Conservation (phyloP, 2,329 filamentous ascomycete species). For the Sarocladium kiliense region DNA sequence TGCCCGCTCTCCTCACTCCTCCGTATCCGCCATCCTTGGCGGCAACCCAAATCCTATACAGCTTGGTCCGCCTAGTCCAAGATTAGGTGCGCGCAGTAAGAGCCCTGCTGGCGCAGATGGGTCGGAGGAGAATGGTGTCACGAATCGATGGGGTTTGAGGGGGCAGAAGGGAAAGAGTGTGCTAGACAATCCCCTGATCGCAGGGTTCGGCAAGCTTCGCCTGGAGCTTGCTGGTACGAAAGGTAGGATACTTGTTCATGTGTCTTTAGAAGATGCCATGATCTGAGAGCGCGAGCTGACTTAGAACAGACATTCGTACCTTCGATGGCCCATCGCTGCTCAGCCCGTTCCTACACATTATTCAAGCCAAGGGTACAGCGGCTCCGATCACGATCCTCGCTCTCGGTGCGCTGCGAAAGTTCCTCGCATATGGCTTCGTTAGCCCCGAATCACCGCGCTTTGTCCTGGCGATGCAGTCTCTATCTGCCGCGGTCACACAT, state of each 20-base stretch:
- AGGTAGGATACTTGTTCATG: slow-evolving; percentile 43
- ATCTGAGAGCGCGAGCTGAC: slow-evolving; percentile 13
- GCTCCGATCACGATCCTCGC: slow-evolving; percentile 95
- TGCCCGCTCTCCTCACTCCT: slow-evolving; percentile 91
- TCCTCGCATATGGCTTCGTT: slow-evolving; percentile 92
- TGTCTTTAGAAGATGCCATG: neutral
- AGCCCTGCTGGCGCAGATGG: slow-evolving; percentile 27
- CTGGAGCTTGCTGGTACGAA: slow-evolving; percentile 82
- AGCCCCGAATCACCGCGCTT: slow-evolving; percentile 80
- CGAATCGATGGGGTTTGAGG: slow-evolving; percentile 86
- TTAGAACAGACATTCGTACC: slow-evolving; percentile 67
- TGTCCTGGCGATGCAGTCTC: slow-evolving; percentile 84
- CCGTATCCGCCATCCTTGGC: slow-evolving; percentile 90
- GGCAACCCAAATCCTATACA: slow-evolving; percentile 59
- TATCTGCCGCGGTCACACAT: slow-evolving; percentile 93
- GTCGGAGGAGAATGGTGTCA: slow-evolving; percentile 51
- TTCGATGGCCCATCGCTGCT: slow-evolving; percentile 89
- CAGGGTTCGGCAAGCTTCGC: slow-evolving; percentile 84
- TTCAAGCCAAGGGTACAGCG: slow-evolving; percentile 91
- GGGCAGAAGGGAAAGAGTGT: slow-evolving; percentile 96
- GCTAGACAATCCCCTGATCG: slow-evolving; percentile 95
- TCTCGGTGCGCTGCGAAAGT: slow-evolving; percentile 89
- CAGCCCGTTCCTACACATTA: slow-evolving; percentile 92
- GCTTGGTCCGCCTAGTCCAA: slow-evolving; percentile 42
- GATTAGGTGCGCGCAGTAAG: slow-evolving; percentile 36